Conservation (phyloP, 73 alveolate genomes). For the Paraurostyla sp. region DNA sequence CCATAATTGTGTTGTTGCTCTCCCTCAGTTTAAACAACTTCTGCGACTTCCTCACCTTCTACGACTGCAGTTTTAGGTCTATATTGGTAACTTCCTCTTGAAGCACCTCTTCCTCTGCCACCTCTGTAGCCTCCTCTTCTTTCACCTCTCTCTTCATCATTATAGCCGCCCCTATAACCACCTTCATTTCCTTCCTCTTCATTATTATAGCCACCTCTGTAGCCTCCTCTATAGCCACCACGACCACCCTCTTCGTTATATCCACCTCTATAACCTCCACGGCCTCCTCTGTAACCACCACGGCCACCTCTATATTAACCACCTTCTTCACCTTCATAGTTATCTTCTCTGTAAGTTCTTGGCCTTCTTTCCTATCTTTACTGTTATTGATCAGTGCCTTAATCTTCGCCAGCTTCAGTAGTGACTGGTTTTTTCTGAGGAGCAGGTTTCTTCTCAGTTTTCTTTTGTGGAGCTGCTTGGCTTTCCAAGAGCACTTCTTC, state of each 20-base stretch:
- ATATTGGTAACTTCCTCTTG: neutral
- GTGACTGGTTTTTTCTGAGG: neutral
- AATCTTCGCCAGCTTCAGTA: neutral
- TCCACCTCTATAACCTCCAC: constrained; percentile 41
- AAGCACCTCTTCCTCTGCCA: constrained; percentile 30
- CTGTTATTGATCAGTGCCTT: neutral
- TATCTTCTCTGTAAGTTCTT: neutral
- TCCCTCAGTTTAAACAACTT: neutral
- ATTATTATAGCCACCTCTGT: constrained; percentile 8
- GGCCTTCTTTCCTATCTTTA: neutral
- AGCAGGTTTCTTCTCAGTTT: constrained; percentile 3
- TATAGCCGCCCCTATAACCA: constrained; percentile 20
- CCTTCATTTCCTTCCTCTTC: constrained; percentile 26
- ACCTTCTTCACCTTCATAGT: constrained; percentile 5
- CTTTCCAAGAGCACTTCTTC: neutral
- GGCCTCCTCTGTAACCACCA: constrained; percentile 32
- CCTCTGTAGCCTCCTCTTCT: neutral
- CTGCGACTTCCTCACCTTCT: constrained; percentile 4
- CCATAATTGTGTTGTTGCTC: constrained; percentile 3
- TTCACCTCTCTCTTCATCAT: neutral
- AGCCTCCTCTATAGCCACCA: constrained; percentile 1
- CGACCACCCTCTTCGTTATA: neutral
- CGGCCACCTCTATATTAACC: neutral
- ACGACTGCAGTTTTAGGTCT: constrained; percentile 11
- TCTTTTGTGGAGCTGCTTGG: neutral